Conservation (phyloP, 352 stramenopile genomes). For the Phytopythium litorale region DNA sequence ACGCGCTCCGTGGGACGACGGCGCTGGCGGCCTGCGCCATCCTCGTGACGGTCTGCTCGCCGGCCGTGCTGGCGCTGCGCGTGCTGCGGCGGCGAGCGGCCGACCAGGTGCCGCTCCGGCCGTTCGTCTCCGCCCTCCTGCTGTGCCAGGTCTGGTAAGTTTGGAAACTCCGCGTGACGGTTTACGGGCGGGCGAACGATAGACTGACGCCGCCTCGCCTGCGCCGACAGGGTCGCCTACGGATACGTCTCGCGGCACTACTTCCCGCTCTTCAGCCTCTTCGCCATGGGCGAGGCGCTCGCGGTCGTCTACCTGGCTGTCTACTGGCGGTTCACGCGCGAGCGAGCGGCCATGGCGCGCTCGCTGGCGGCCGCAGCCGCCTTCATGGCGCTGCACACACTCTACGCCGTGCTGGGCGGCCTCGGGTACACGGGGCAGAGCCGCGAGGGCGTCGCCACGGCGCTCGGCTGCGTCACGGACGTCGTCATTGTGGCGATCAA, state of each 20-base stretch:
- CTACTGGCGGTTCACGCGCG: constrained; percentile 29
- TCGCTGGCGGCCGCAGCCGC: constrained; percentile 4
- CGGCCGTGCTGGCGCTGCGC: neutral
- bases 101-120: constrained; percentile 9
- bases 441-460: constrained; percentile 23
- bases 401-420: constrained; percentile 35
- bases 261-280: constrained; percentile 21
- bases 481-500: constrained; percentile 38
- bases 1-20: neutral
- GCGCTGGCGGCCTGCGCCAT: constrained; percentile 2
- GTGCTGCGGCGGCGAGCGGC: neutral
- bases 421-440: constrained; percentile 23
- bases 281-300: constrained; percentile 11
- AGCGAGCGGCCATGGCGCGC: constrained; percentile 4
- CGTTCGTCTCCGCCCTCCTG: constrained; percentile 16
- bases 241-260: constrained; percentile 19
- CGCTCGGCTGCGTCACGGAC: constrained; percentile 36
- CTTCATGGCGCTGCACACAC: constrained; percentile 18
- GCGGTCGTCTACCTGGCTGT: constrained; percentile 25
- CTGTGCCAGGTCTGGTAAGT: constrained; percentile 12
- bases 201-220: too few relatives aligned
- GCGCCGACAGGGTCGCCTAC: constrained; percentile 13
- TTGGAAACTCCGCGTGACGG: too few relatives aligned
- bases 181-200: neutral
- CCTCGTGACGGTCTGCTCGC: neutral